Base-by-base conservation (phyloP, 2,329 filamentous ascomycete species). In the Pseudogymnoascus sp. region DNA sequence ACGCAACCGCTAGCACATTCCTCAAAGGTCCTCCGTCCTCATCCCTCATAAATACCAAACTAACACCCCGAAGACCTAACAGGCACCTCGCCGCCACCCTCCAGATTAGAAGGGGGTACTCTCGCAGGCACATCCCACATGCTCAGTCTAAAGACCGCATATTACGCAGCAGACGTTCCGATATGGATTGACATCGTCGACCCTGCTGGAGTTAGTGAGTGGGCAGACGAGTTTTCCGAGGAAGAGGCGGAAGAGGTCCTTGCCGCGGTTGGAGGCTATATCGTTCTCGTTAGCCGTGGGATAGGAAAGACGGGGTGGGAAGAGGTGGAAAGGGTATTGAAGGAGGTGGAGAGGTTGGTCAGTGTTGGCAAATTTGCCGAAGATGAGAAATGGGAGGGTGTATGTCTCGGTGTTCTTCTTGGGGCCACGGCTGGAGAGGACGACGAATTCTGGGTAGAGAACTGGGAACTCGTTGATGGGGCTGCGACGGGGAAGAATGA, bases 231-330 rank as follows among this genome's bases (percentile, higher is more conserved):
- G 0, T 89, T 89, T 68, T 78, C 88, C 1, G 80, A 81, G 0
- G 73, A 79, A 0, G 86, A 88, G 70, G 87, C 87, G 0, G 77
- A 76, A 62, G 86, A 88, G 71, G 87, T 89, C 0, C 79, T 88
- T 2, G 75, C 75, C 0, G 86, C 82, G 1, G 75, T 89, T 7
- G 87, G 85, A 16, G 85, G 81, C 0, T 70, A 89, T n/a, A 73
- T 89, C 2, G 74, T 84, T 6, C 79, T 82, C 16, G 82, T 86
- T 64, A 72, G 75, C 2, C 69, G 83, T n/a, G 77, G 78, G 0
- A 63, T 71, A 6, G 66, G 70, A 65, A 65, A 69, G 19, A 35
- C 38, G 0, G 68, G 59, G 1, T 61, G 72, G 3, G 35, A 65
- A 16, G 62, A 66, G 2, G 63, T 75, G 1, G 71, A 76, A 31